A percentile compares a stretch with the other conserved stretches of the same genome.
Conservation (phyloP, 192 early-diverging fungal species). For the Lobosporangium transversale region DNA sequence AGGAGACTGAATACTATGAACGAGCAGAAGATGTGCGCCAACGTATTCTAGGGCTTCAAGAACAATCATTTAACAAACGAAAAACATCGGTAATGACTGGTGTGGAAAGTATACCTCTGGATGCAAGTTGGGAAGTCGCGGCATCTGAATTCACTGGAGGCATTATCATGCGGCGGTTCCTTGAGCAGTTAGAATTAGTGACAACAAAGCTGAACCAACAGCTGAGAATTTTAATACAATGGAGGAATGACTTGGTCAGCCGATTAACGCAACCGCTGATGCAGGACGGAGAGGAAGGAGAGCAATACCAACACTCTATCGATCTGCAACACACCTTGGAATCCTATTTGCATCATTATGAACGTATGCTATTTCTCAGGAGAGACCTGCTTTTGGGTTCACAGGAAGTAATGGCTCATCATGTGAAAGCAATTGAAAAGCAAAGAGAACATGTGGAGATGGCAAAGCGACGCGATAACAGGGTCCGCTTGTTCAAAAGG, state of each 20-base stretch:
- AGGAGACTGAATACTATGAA: constrained; percentile 56
- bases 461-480: constrained; percentile 26
- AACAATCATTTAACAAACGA: constrained; percentile 38
- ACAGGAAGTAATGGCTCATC: constrained; percentile 9
- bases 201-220: constrained; percentile 44
- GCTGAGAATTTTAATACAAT: constrained; percentile 32
- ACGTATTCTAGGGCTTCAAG: constrained; percentile 21
- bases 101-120: background rate
- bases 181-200: constrained; percentile 32
- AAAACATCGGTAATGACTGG: background rate
- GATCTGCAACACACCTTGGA: constrained; percentile 40
- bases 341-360: constrained; percentile 33
- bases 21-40: constrained; percentile 51
- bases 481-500: constrained; percentile 21
- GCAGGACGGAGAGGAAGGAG: constrained; percentile 40
- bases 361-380: constrained; percentile 15
- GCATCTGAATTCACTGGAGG: constrained; percentile 20
- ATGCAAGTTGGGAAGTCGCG: background rate
- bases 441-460: constrained; percentile 13
- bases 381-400: constrained; percentile 24
- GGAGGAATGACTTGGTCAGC: constrained; percentile 40
- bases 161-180: constrained; percentile 25
- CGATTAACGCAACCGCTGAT: constrained; percentile 40
- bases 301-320: constrained; percentile 41
- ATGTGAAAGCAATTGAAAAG: background rate